Conservation (phyloP, 345 rosid species). For the Erodium maritimum region DNA sequence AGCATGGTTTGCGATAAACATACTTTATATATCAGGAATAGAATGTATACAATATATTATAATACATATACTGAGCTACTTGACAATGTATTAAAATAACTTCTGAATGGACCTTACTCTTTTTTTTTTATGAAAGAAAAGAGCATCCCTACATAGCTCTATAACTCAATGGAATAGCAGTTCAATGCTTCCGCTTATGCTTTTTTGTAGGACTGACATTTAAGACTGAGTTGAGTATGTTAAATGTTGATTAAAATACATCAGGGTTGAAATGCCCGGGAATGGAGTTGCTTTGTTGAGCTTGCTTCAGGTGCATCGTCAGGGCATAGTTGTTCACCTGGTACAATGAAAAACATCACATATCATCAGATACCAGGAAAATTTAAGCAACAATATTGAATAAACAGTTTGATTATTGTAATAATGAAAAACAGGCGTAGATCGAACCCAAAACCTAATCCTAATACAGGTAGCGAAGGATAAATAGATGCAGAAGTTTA, state of each 20-base stretch:
- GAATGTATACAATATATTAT: no score
- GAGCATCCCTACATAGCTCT: background rate
- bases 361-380: background rate
- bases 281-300: background rate
- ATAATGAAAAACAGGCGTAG: no score
- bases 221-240: no score
- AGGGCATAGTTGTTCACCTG: constrained; percentile 68
- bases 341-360: constrained; percentile 1
- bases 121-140: background rate
- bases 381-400: background rate
- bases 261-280: constrained; percentile 59
- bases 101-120: background rate
- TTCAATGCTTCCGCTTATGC: background rate
- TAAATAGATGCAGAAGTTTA: background rate
- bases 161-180: background rate
- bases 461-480: background rate
- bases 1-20: background rate
- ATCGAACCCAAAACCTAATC: no score
- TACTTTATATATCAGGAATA: background rate
- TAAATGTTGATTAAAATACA: constrained; percentile 27
- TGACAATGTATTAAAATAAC: background rate
- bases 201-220: no score
- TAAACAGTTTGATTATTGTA: background rate
- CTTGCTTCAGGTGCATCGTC: constrained; percentile 49
- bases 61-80: background rate